Evolutionary conservation across 768 basidiomycete species (phyloP).

Genomic region (Tylopilus sp.): DNA sequence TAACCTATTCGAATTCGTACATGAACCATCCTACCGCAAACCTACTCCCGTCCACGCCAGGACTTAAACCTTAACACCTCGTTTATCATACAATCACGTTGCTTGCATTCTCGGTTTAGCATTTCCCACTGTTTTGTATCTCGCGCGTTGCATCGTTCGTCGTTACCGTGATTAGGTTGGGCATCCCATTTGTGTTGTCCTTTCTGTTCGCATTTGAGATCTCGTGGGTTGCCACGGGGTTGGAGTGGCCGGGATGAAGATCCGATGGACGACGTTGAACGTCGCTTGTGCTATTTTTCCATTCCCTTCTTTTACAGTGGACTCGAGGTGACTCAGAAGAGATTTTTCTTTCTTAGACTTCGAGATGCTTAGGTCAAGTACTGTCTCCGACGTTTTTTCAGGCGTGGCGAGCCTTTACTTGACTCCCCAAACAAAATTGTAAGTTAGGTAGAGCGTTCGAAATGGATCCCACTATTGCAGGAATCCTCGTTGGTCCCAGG

Average conservation of each 20-base stretch:
- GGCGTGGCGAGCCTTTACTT: neutral
- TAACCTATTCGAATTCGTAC: conserved; percentile 24
- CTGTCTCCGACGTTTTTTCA: neutral
- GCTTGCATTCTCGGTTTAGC: conserved; percentile 24
- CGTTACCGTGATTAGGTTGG: neutral
- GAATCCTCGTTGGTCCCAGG: too few relatives aligned
- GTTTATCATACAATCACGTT: conserved; percentile 32
- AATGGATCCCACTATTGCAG: too few relatives aligned
- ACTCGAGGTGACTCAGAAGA: conserved; percentile 14
- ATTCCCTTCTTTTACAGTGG: conserved; percentile 6
- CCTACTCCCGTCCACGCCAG: conserved; percentile 18
- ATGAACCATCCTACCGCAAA: conserved; percentile 21
- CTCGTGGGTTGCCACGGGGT: neutral
- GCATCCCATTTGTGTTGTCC: neutral
- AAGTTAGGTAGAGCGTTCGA: too few relatives aligned
- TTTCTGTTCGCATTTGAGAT: conserved; percentile 3
- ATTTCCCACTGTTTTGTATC: conserved; percentile 15
- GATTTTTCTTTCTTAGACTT: conserved; percentile 5
- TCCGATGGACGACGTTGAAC: conserved; percentile 15
- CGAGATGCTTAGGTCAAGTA: neutral
- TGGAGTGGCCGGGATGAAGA: neutral
- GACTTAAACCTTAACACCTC: conserved; percentile 18
- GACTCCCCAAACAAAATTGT: too few relatives aligned
- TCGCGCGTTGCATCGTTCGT: conserved; percentile 8
- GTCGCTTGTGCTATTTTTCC: conserved; percentile 17